Conservation (phyloP, 1,139 yeast species). For the Taphrina confusa region DNA sequence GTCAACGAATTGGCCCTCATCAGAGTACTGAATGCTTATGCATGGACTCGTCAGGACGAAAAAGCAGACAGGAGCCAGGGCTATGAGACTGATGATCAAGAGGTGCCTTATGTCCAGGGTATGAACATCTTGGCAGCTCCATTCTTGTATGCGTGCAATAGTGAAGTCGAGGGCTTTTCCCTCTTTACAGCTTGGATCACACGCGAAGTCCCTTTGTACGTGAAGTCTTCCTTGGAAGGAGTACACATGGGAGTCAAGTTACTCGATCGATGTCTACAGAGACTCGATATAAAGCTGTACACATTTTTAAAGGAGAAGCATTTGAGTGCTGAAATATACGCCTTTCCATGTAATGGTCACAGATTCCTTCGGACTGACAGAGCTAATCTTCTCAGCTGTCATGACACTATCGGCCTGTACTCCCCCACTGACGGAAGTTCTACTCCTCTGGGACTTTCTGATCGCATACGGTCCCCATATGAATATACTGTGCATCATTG, state of each 20-base stretch:
- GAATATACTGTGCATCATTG: slow-evolving; percentile 80
- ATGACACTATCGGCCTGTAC: slow-evolving; percentile 87
- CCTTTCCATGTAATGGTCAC: slow-evolving; percentile 62
- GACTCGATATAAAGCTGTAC: slow-evolving; percentile 72
- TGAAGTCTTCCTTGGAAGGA: slow-evolving; percentile 75
- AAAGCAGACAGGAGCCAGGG: background rate
- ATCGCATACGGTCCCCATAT: slow-evolving; percentile 90
- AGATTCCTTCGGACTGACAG: background rate
- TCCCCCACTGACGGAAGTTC: slow-evolving; percentile 74
- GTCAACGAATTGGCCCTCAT: slow-evolving; percentile 71
- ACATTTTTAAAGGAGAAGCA: slow-evolving; percentile 63
- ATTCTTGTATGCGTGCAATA: slow-evolving; percentile 68
- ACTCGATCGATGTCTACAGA: slow-evolving; percentile 68
- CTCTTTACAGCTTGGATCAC: slow-evolving; percentile 62
- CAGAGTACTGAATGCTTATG: slow-evolving; percentile 71
- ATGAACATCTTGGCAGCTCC: slow-evolving; percentile 89
- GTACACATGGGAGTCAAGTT: slow-evolving; percentile 71
- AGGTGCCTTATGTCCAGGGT: slow-evolving; percentile 73
- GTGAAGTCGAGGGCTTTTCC: slow-evolving; percentile 85
- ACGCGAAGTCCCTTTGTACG: slow-evolving; percentile 71
- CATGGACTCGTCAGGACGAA: slow-evolving; percentile 52
- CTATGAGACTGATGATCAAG: slow-evolving; percentile 14
- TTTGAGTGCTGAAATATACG: slow-evolving; percentile 78
- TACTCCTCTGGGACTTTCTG: slow-evolving; percentile 83
- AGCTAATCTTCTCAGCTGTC: slow-evolving; percentile 51